Conservation (phyloP, 2,329 filamentous ascomycete species). For the Phaeosphaeria sp. region DNA sequence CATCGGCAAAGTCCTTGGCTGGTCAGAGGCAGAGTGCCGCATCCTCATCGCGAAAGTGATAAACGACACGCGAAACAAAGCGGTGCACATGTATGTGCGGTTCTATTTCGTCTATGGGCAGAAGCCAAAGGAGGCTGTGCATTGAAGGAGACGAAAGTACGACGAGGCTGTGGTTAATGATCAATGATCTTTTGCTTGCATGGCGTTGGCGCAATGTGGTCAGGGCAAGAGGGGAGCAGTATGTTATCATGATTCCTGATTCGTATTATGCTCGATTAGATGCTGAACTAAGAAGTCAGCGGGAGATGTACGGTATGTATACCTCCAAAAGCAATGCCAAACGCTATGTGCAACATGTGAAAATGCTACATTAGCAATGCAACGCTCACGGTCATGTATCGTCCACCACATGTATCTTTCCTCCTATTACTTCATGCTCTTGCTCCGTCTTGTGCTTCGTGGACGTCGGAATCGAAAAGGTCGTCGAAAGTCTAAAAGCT, state of each 20-base stretch:
- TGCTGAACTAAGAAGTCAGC: neutral
- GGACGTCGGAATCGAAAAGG: neutral
- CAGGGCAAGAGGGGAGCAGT: neutral
- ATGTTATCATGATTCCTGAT: neutral
- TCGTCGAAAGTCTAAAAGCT: neutral
- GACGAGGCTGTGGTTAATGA: no score
- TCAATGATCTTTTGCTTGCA: neutral
- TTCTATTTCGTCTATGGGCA: slow-evolving; percentile 45
- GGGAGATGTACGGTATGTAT: neutral
- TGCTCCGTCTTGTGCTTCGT: neutral
- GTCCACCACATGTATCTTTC: neutral
- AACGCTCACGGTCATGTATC: neutral
- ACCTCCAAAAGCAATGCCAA: neutral
- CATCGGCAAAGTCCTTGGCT: slow-evolving; percentile 44
- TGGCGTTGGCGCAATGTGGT: no score
- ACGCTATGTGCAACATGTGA: neutral
- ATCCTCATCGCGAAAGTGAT: slow-evolving; percentile 43
- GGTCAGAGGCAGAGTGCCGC: slow-evolving; percentile 43
- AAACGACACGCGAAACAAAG: slow-evolving; percentile 37
- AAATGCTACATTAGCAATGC: neutral
- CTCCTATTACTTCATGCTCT: neutral
- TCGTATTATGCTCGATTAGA: neutral
- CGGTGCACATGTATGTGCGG: slow-evolving; percentile 40
- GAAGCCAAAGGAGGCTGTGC: slow-evolving; percentile 28
- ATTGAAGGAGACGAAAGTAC: neutral